Percentiles rank a stretch among this genome's conserved stretches.
phyloP scores from a whole-genome alignment of 2,329 filamentous ascomycete species.

The Fusarium nelsonii region DNA sequence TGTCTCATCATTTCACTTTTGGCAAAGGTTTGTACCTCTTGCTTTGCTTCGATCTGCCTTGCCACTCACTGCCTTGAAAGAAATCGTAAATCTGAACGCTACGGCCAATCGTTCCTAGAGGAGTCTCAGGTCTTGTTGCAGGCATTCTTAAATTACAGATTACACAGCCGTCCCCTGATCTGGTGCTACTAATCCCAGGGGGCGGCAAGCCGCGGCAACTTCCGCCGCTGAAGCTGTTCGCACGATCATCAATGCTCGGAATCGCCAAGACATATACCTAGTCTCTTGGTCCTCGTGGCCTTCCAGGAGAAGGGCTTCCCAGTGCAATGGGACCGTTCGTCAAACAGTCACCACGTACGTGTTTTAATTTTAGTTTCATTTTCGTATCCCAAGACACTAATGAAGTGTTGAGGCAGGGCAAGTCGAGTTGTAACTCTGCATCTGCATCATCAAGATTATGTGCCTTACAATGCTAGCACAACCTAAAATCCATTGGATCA shows the following conservation, averaged over 20 bases:
- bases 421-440: slow-evolving; percentile 1
- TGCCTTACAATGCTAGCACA: background rate
- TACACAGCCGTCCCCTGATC: slow-evolving; percentile 3
- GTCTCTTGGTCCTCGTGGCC: slow-evolving; percentile 2
- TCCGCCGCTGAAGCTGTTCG: slow-evolving; percentile 6
- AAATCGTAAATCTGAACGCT: slow-evolving; percentile 6
- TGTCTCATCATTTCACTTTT: slow-evolving; percentile 21
- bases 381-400: background rate
- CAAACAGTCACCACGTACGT: background rate
- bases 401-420: slow-evolving; percentile 25
- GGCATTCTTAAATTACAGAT: slow-evolving; percentile 10
- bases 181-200: background rate
- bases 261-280: slow-evolving; percentile 17
- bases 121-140: slow-evolving; percentile 12
- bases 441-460: background rate
- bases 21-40: slow-evolving; percentile 3
- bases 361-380: slow-evolving; percentile 15
- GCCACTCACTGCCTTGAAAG: background rate
- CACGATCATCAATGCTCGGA: slow-evolving; percentile 5
- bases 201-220: slow-evolving; percentile 14
- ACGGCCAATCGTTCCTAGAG: background rate
- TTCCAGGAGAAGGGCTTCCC: slow-evolving; percentile 10
- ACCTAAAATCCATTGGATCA: background rate
- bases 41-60: background rate
- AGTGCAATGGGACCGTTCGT: slow-evolving; percentile 24